Percentiles rank a stretch among this genome's conserved stretches.
These are phyloP conservation scores for Penicillium sp. DNA, from an alignment of 2,329 filamentous ascomycete species.

Conservation along the genomic window DNA sequence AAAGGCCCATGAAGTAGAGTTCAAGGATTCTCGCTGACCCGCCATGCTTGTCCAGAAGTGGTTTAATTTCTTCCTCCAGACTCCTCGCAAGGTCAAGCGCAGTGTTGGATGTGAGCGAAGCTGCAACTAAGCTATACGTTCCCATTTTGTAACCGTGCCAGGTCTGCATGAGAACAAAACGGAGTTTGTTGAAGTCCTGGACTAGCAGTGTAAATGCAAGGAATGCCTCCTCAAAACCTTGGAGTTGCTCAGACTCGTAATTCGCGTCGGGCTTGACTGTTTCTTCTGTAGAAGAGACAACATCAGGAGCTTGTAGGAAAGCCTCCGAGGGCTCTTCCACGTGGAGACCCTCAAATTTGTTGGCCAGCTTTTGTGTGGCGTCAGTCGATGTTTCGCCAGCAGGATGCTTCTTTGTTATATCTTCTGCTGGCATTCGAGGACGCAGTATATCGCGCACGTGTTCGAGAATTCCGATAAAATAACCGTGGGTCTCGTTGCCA, in stretches of 20 bases:
- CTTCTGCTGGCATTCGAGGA: neutral
- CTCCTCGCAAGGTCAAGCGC: constrained; percentile 20
- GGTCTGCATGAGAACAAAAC: constrained; percentile 17
- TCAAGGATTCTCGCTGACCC: constrained; percentile 14
- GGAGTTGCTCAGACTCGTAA: constrained; percentile 16
- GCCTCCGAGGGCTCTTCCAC: constrained; percentile 37
- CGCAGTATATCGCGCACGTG: constrained; percentile 9
- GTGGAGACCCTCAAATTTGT: constrained; percentile 33
- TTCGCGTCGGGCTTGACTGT: neutral
- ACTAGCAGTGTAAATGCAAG: constrained; percentile 20
- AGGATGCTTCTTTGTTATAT: neutral
- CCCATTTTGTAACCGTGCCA: constrained; percentile 21
- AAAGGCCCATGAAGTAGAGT: constrained; percentile 13
- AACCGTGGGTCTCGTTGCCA: neutral
- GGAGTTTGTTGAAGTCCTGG: constrained; percentile 19
- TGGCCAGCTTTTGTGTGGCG: constrained; percentile 15
- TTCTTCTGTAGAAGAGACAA: constrained; percentile 17
- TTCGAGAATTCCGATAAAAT: constrained; percentile 5
- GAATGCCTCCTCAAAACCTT: constrained; percentile 17
- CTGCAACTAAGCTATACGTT: constrained; percentile 19
- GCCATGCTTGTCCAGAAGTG: constrained; percentile 15
- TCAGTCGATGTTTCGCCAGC: neutral
- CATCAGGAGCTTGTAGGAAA: constrained; percentile 32
- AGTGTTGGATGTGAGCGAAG: constrained; percentile 24
- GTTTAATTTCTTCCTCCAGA: constrained; percentile 20